Conservation (phyloP, 345 rosid genomes). For the Lumnitzera littorea region DNA sequence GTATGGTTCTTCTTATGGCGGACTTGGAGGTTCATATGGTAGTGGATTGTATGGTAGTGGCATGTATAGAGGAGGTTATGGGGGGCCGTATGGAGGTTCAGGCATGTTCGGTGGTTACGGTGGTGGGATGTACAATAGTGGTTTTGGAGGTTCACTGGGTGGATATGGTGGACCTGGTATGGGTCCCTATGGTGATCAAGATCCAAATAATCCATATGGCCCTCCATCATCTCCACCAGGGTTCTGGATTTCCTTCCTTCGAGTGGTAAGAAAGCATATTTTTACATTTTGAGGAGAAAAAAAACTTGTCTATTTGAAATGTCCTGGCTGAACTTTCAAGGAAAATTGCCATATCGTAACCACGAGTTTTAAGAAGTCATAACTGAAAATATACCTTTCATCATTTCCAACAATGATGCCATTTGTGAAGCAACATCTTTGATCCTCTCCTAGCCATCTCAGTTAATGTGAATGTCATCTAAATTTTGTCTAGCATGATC, state of each 20-base stretch:
- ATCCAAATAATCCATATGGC: conserved; percentile 80
- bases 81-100: conserved; percentile 29
- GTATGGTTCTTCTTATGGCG: conserved; percentile 50
- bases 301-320: not conserved
- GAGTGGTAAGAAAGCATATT: conserved; percentile 46
- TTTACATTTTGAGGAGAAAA: not conserved
- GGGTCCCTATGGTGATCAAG: conserved; percentile 85
- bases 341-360: no score
- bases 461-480: no score
- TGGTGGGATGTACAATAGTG: conserved; percentile 40
- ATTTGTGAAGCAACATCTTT: no score
- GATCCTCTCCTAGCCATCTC: no score
- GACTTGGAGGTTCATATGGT: conserved; percentile 42
- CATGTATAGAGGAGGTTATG: conserved; percentile 85
- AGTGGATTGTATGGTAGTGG: conserved; percentile 73
- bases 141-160: conserved; percentile 82
- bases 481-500: no score
- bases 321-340: not conserved
- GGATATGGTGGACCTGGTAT: conserved; percentile 75
- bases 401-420: no score
- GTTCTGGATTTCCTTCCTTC: conserved; percentile 94
- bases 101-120: conserved; percentile 28
- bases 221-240: conserved; percentile 93
- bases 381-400: no score
- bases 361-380: no score